A percentile compares a stretch with the other conserved stretches of the same genome.
Conservation (phyloP, 257 asterid genomes). For the Fraxinus americana region DNA sequence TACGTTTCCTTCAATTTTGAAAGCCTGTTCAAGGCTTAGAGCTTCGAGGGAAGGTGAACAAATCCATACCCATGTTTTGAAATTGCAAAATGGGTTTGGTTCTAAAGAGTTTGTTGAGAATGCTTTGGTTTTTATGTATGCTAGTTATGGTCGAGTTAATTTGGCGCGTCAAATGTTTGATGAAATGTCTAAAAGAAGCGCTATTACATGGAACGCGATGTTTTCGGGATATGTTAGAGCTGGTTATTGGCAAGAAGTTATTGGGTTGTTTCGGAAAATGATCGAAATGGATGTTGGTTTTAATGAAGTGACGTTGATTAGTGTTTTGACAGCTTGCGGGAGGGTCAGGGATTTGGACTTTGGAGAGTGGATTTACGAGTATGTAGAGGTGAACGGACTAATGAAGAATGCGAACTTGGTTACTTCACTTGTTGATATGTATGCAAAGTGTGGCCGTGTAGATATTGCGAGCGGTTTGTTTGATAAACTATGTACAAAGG, state of each 20-base stretch:
- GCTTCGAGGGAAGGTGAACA: conserved; percentile 49
- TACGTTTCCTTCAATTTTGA: conserved; percentile 38
- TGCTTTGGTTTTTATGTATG: conserved; percentile 46
- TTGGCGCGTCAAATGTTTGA: conserved; percentile 44
- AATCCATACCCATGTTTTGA: conserved; percentile 39
- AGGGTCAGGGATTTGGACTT: conserved; percentile 42
- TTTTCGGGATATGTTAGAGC: conserved; percentile 42
- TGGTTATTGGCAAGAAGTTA: conserved; percentile 38
- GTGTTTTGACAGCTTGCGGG: conserved; percentile 51
- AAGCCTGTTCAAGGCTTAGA: conserved; percentile 43
- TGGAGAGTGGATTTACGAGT: conserved; percentile 46
- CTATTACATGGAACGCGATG: conserved; percentile 48
- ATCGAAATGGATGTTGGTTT: conserved; percentile 24
- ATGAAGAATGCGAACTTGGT: conserved; percentile 30
- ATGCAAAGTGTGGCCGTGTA: conserved; percentile 42
- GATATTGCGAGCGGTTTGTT: conserved; percentile 43
- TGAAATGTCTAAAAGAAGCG: conserved; percentile 35
- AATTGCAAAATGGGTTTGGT: conserved; percentile 19
- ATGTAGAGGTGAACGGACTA: conserved; percentile 34
- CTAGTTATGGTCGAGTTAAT: conserved; percentile 32
- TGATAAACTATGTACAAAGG: conserved; percentile 34
- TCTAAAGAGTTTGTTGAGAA: conserved; percentile 36
- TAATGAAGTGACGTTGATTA: conserved; percentile 38
- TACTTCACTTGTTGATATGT: conserved; percentile 51
- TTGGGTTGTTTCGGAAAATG: conserved; percentile 35